phyloP scores from a whole-genome alignment of 2,329 filamentous ascomycete species.

The Ophiocordyceps camponoti-saundersi region DNA sequence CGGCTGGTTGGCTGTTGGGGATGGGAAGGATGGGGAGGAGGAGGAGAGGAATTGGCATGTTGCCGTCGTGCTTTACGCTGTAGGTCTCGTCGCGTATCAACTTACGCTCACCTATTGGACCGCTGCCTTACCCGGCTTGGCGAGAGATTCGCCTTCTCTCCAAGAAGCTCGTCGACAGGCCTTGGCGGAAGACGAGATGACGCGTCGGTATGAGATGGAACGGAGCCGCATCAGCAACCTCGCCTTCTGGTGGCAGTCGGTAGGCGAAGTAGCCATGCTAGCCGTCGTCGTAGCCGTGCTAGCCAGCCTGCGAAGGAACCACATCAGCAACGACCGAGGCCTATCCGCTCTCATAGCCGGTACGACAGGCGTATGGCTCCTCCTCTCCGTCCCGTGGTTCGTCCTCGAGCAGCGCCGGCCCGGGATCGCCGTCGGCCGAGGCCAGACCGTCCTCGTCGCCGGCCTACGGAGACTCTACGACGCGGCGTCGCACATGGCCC shows the following conservation, averaged over 20 bases:
- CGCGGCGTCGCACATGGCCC: constrained; percentile 42
- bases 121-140: constrained; percentile 30
- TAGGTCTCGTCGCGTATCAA: constrained; percentile 50
- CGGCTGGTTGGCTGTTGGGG: constrained; percentile 49
- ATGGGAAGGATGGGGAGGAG: constrained; percentile 4
- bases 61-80: constrained; percentile 45
- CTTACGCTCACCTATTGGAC: constrained; percentile 54
- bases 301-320: constrained; percentile 40
- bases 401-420: constrained; percentile 45
- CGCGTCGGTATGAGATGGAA: constrained; percentile 43
- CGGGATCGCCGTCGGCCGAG: constrained; percentile 25
- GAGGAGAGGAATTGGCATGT: constrained; percentile 36
- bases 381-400: constrained; percentile 51
- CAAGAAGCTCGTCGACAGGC: constrained; percentile 15
- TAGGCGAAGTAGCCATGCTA: constrained; percentile 44
- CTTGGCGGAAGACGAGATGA: constrained; percentile 42
- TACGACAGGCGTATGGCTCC: constrained; percentile 44
- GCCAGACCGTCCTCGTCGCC: constrained; percentile 32
- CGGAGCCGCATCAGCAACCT: constrained; percentile 46
- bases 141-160: constrained; percentile 17
- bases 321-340: constrained; percentile 48
- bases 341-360: constrained; percentile 49
- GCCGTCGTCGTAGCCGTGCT: constrained; percentile 49
- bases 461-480: constrained; percentile 45
- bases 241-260: constrained; percentile 45